These are phyloP conservation scores for Leccinum barrowsii DNA, from an alignment of 768 basidiomycete genomes.

Conservation along the genomic window DNA sequence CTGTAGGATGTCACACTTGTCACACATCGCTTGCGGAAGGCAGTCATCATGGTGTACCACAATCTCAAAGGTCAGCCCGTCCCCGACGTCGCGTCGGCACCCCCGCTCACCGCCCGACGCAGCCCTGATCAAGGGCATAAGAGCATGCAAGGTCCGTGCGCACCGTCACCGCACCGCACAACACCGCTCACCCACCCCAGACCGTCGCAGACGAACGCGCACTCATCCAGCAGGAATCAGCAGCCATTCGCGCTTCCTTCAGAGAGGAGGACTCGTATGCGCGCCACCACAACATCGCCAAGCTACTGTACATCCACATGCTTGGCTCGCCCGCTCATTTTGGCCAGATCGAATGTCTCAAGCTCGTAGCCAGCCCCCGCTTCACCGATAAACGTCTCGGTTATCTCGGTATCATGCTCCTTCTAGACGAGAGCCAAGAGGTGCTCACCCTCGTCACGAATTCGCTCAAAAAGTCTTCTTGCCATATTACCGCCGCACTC, in stretches of 20 bases:
- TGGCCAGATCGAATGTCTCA: constrained; percentile 96
- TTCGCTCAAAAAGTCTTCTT: constrained; percentile 87
- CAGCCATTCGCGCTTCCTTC: constrained; percentile 94
- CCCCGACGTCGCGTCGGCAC: not conserved
- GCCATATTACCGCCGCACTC: not conserved
- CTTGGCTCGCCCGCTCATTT: constrained; percentile 98
- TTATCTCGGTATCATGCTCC: constrained; percentile 95
- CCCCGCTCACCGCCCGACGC: constrained; percentile 19
- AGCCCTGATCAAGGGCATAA: constrained; percentile 98
- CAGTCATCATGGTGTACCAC: constrained; percentile 69
- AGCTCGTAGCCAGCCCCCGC: constrained; percentile 90
- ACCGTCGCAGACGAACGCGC: constrained; percentile 98
- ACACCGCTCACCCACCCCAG: constrained; percentile 40
- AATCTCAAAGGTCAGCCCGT: constrained; percentile 72
- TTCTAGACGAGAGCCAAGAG: constrained; percentile 97
- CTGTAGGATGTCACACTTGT: constrained; percentile 17
- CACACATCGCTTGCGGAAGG: constrained; percentile 14
- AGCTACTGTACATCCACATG: constrained; percentile 98
- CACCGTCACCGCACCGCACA: constrained; percentile 12
- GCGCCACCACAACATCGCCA: constrained; percentile 96
- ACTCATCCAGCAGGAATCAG: constrained; percentile 95
- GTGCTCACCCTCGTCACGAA: constrained; percentile 97
- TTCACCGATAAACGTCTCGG: constrained; percentile 96
- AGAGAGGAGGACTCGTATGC: constrained; percentile 95
- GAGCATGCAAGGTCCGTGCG: constrained; percentile 82